These are phyloP conservation scores for Lentinula boryana DNA, from an alignment of 768 basidiomycete genomes.

Conservation along the genomic window DNA sequence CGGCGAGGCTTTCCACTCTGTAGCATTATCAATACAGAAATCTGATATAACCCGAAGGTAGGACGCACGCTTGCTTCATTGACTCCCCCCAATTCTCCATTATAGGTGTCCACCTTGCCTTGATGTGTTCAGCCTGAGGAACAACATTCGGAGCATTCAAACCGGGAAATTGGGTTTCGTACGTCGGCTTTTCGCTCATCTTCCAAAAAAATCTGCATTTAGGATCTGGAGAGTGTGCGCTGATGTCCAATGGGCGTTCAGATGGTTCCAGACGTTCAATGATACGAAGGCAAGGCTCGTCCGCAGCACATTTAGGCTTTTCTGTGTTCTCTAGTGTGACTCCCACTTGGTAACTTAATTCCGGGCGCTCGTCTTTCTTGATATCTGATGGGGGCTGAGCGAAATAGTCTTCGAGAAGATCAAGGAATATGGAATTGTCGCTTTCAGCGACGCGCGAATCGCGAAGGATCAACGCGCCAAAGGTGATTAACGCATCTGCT, in stretches of 20 bases:
- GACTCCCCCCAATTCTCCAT: slow-evolving; percentile 86
- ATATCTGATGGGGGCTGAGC: slow-evolving; percentile 58
- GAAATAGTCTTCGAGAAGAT: slow-evolving; percentile 94
- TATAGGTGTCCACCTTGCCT: slow-evolving; percentile 56
- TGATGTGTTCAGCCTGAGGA: slow-evolving; percentile 55
- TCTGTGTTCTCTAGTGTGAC: slow-evolving; percentile 97
- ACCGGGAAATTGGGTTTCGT: slow-evolving; percentile 69
- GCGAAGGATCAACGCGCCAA: slow-evolving; percentile 81
- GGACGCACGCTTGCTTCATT: slow-evolving; percentile 81
- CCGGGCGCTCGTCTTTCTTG: slow-evolving; percentile 74
- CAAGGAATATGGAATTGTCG: slow-evolving; percentile 79
- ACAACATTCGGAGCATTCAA: slow-evolving; percentile 81
- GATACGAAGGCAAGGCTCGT: slow-evolving; percentile 76
- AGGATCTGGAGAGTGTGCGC: slow-evolving; percentile 78
- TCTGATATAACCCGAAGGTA: neutral
- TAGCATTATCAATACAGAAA: slow-evolving; percentile 6
- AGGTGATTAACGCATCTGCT: slow-evolving; percentile 74
- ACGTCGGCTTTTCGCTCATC: slow-evolving; percentile 71
- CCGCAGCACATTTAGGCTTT: slow-evolving; percentile 79
- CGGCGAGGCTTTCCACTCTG: slow-evolving; percentile 81
- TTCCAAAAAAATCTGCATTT: slow-evolving; percentile 95
- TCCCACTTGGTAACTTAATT: slow-evolving; percentile 87
- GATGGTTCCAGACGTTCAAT: slow-evolving; percentile 71
- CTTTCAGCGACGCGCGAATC: slow-evolving; percentile 81
- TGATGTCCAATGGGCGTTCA: slow-evolving; percentile 83